These are phyloP conservation scores for Penicillium concentricum DNA, from an alignment of 2,329 filamentous ascomycete species.

Conservation along the genomic window DNA sequence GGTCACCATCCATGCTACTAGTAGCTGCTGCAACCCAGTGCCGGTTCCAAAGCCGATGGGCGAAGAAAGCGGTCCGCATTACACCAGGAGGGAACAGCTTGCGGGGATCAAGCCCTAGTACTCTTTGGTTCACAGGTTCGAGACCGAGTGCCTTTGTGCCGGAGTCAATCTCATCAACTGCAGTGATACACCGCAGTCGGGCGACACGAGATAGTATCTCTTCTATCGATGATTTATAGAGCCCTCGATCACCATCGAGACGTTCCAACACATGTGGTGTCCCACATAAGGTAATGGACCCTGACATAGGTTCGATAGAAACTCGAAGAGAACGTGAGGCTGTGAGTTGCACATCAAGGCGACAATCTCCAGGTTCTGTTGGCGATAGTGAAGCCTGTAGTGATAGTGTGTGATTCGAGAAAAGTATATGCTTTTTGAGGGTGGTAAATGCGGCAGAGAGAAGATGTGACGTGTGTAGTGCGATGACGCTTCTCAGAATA, in stretches of 20 bases:
- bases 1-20: conserved; percentile 69
- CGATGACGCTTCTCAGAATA: conserved; percentile 72
- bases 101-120: conserved; percentile 49
- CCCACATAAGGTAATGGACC: conserved; percentile 70
- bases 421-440: conserved; percentile 61
- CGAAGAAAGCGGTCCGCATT: conserved; percentile 65
- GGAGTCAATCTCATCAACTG: conserved; percentile 42
- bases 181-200: conserved; percentile 40
- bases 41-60: conserved; percentile 49
- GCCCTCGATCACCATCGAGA: conserved; percentile 66
- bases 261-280: conserved; percentile 56
- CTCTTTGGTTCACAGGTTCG: conserved; percentile 37
- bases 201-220: conserved; percentile 41
- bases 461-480: conserved; percentile 70
- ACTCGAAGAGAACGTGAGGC: conserved; percentile 60
- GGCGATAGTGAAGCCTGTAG: conserved; percentile 59
- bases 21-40: conserved; percentile 75
- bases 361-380: conserved; percentile 65
- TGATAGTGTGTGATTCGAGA: conserved; percentile 58
- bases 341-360: conserved; percentile 68
- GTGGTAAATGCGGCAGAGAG: conserved; percentile 65
- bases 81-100: conserved; percentile 63
- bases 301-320: conserved; percentile 73
- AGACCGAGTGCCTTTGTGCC: conserved; percentile 39
- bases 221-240: conserved; percentile 44